A percentile compares a stretch with the other conserved stretches of the same genome.
These are phyloP conservation scores for Suillus tomentosus DNA, from an alignment of 768 basidiomycete species.

Conservation along the genomic window DNA sequence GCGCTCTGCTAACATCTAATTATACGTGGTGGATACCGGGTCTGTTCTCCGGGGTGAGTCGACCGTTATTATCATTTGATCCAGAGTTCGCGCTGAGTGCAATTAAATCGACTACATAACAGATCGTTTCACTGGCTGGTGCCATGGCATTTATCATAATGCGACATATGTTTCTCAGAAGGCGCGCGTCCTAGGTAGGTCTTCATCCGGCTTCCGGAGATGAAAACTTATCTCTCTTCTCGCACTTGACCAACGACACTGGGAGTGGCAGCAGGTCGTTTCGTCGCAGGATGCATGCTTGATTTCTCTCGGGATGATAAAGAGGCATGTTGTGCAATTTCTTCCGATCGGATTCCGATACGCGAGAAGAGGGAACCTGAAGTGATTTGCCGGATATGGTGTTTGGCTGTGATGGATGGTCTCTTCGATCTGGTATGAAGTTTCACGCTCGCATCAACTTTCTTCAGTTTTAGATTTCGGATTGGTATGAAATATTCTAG, in stretches of 20 bases:
- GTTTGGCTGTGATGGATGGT: neutral
- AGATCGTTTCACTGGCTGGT: neutral
- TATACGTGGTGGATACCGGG: slow-evolving; percentile 62
- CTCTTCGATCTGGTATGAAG: neutral
- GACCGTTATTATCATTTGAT: neutral
- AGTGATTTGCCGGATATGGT: neutral
- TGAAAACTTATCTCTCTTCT: neutral
- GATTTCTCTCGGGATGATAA: neutral
- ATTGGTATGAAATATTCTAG: neutral
- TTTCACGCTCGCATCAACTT: neutral
- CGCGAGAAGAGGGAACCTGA: neutral
- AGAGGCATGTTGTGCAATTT: neutral
- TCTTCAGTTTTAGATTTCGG: neutral
- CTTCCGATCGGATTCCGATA: neutral
- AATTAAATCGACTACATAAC: neutral
- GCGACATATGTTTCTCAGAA: neutral
- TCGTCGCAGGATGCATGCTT: no score
- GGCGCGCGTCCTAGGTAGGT: neutral
- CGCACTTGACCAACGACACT: neutral
- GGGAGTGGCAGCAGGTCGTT: neutral
- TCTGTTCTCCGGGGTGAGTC: slow-evolving; percentile 48
- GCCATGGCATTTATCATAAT: neutral
- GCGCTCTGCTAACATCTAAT: slow-evolving; percentile 49
- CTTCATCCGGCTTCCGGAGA: neutral
- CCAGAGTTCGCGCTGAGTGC: neutral